Conservation (phyloP, 2,329 filamentous ascomycete genomes). For the Pseudopithomyces chartarum region DNA sequence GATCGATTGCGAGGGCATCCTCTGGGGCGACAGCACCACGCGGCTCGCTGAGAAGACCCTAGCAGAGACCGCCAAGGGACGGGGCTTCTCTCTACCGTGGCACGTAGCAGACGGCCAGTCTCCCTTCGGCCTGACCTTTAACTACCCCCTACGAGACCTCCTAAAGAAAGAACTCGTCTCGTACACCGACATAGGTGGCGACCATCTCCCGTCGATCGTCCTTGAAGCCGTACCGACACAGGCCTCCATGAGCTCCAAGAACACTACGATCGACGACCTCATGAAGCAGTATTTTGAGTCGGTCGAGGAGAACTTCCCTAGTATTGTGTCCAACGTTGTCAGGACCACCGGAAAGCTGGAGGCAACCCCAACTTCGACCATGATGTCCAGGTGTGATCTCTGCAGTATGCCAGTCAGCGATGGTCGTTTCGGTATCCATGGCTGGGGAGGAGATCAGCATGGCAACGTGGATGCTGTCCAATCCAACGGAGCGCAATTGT, state of each 20-base stretch:
- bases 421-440: conserved; percentile 67
- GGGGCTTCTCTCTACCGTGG: conserved; percentile 83
- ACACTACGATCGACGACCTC: conserved; percentile 87
- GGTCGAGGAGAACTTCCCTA: conserved; percentile 84
- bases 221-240: conserved; percentile 33
- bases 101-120: conserved; percentile 76
- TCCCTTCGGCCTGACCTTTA: conserved; percentile 64
- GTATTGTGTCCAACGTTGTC: conserved; percentile 94
- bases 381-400: conserved; percentile 60
- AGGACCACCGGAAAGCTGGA: conserved; percentile 85
- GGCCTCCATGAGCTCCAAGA: conserved; percentile 66
- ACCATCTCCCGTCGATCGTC: conserved; percentile 55
- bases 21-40: conserved; percentile 88
- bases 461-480: conserved; percentile 28
- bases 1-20: conserved; percentile 68
- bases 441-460: conserved; percentile 63
- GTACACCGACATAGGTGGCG: conserved; percentile 63
- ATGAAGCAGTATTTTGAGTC: conserved; percentile 87
- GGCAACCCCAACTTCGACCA: conserved; percentile 43
- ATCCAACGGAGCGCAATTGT: conserved; percentile 52
- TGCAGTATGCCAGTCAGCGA: conserved; percentile 72
- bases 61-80: conserved; percentile 86
- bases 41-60: conserved; percentile 84
- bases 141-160: conserved; percentile 84
- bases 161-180: conserved; percentile 78